Evolutionary conservation across 2,329 filamentous ascomycete genomes (phyloP).

Genomic region (Stylonectria norvegica): DNA sequence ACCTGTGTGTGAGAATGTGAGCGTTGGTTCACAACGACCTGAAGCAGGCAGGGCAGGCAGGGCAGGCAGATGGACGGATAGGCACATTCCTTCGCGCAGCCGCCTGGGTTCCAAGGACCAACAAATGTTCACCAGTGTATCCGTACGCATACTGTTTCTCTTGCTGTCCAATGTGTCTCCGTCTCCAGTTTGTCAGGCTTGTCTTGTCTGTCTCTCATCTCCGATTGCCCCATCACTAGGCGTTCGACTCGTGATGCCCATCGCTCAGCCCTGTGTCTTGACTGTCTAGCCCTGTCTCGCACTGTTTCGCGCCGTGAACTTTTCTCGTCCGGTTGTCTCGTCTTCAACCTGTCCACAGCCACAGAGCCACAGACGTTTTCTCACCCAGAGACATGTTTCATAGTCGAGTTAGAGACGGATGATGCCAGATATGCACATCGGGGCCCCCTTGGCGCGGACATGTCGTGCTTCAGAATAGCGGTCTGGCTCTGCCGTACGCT

Average conservation of each 20-base stretch:
- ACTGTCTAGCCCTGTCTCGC: neutral
- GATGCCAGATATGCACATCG: conserved; percentile 21
- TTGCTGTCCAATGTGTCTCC: neutral
- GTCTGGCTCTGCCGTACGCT: conserved; percentile 18
- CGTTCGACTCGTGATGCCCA: neutral
- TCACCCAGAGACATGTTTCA: conserved; percentile 10
- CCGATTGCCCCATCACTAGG: neutral
- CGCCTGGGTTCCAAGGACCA: neutral
- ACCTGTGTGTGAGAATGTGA: too few relatives aligned
- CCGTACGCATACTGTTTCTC: neutral
- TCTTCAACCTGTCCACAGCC: neutral
- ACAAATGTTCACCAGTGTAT: neutral
- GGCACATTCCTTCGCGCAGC: neutral
- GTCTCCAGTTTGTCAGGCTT: neutral
- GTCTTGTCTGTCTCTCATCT: neutral
- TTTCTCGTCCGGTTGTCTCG: neutral
- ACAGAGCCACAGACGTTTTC: neutral
- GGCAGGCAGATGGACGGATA: too few relatives aligned
- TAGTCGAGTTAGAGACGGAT: conserved; percentile 21
- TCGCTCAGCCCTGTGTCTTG: neutral
- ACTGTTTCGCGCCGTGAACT: neutral
- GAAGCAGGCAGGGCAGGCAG: too few relatives aligned
- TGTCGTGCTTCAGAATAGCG: conserved; percentile 17
- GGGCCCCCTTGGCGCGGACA: neutral
- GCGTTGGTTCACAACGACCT: conserved; percentile 10